These are phyloP conservation scores for Bryoerythrophyllum caledonicum DNA, from an alignment of 225 moss, liverwort and hornwort genomes.

Conservation along the genomic window DNA sequence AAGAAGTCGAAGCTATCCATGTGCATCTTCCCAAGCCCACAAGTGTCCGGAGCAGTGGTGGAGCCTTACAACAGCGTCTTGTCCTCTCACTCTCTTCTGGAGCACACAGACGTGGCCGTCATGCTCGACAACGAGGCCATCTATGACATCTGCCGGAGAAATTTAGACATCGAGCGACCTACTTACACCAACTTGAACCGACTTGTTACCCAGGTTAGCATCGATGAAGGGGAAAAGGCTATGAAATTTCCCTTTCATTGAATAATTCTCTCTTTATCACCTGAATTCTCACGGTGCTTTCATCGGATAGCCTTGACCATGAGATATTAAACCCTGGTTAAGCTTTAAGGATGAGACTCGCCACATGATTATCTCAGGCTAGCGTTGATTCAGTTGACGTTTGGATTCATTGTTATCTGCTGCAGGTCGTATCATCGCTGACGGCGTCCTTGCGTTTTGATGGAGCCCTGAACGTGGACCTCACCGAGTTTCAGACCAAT, in stretches of 20 bases:
- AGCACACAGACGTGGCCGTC: conserved; percentile 52
- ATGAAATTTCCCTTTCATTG: neutral
- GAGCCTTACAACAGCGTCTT: conserved; percentile 59
- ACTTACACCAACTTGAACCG: conserved; percentile 64
- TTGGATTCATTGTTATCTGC: neutral
- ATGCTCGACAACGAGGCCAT: conserved; percentile 55
- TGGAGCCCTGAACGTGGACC: conserved; percentile 73
- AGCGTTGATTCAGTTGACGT: neutral
- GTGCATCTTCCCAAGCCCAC: conserved; percentile 56
- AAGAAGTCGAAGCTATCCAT: conserved; percentile 55
- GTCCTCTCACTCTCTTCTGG: conserved; percentile 51
- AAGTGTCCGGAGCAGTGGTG: conserved; percentile 49
- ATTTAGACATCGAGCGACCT: conserved; percentile 53
- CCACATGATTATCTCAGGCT: neutral
- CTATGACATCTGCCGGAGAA: conserved; percentile 49
- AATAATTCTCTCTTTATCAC: neutral
- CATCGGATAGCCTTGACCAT: neutral
- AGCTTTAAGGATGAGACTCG: neutral
- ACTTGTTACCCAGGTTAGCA: conserved; percentile 41
- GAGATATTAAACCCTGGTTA: neutral
- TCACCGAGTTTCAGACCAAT: conserved; percentile 76
- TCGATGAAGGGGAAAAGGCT: too few species aligned
- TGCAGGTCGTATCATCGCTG: conserved; percentile 67
- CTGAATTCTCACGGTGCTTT: neutral
- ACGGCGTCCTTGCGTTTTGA: conserved; percentile 72